A percentile compares a stretch with the other conserved stretches of the same genome.
These are phyloP conservation scores for Perkinsus marinus DNA, from an alignment of 169 alveolate genomes.

Conservation along the genomic window DNA sequence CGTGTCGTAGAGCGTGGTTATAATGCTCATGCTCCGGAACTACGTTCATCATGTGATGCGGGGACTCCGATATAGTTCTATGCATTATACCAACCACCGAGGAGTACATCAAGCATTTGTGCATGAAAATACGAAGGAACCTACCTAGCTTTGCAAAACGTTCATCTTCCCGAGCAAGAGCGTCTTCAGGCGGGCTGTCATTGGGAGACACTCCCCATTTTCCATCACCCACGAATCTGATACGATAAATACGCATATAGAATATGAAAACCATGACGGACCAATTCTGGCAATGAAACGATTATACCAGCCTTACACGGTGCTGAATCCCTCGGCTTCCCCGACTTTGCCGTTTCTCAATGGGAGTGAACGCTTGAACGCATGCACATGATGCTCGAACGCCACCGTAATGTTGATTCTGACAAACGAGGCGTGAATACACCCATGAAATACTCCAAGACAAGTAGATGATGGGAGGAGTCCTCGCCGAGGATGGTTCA, in stretches of 20 bases:
- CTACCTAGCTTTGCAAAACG: neutral
- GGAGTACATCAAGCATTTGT: neutral
- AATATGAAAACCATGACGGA: neutral
- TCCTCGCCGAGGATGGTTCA: neutral
- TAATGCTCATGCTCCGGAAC: too few relatives aligned
- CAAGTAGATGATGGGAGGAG: neutral
- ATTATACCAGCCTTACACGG: neutral
- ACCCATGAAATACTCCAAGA: neutral
- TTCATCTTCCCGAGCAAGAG: neutral
- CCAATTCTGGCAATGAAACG: neutral
- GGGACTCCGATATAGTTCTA: too few relatives aligned
- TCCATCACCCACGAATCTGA: neutral
- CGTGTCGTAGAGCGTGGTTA: too few relatives aligned
- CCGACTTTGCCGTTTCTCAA: neutral
- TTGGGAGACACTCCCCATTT: neutral
- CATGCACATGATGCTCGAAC: neutral
- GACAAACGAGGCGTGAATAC: neutral
- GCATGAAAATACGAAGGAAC: neutral
- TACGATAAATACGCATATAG: neutral
- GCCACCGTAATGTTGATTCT: neutral
- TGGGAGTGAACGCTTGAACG: neutral
- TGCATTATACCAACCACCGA: too few relatives aligned
- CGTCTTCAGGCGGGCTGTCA: neutral
- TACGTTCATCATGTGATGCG: too few relatives aligned
- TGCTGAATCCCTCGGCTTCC: neutral